Percentiles rank a stretch among this genome's conserved stretches.
These are phyloP conservation scores for Rosa hybrid DNA, from an alignment of 331 rosid genomes.

Conservation along the genomic window DNA sequence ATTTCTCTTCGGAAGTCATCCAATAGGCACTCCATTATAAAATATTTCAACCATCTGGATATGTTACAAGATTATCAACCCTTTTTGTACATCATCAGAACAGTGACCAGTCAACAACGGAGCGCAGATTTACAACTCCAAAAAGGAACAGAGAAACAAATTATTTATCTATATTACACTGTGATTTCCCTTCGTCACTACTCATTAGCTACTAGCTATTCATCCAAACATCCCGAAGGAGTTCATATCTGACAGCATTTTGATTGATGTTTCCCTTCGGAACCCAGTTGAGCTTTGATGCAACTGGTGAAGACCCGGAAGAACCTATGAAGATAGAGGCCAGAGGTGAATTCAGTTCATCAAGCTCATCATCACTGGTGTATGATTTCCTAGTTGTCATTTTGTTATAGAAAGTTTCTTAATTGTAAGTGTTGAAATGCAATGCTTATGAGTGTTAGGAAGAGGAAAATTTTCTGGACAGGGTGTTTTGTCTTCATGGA, in stretches of 20 bases:
- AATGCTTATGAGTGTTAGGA: not conserved
- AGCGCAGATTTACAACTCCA: slow-evolving; percentile 23
- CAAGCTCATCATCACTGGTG: slow-evolving; percentile 96
- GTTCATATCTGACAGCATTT: slow-evolving; percentile 71
- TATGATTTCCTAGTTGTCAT: slow-evolving; percentile 55
- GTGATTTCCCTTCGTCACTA: not conserved
- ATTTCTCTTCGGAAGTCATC: not conserved
- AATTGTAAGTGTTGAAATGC: not conserved
- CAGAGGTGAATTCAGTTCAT: slow-evolving; percentile 80
- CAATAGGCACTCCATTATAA: not conserved
- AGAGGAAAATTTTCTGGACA: not conserved
- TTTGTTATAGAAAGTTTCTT: not conserved
- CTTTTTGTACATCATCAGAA: slow-evolving; percentile 5
- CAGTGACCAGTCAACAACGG: not conserved
- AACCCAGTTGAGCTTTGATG: slow-evolving; percentile 44
- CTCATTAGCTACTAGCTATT: slow-evolving; percentile 47
- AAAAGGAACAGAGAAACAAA: not conserved
- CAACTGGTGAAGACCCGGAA: slow-evolving; percentile 37
- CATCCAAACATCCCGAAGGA: slow-evolving; percentile 85
- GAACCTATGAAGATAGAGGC: slow-evolving; percentile 51
- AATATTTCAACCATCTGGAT: not conserved
- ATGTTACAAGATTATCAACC: not conserved
- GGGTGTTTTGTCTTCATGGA: not conserved
- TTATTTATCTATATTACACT: slow-evolving; percentile 14
- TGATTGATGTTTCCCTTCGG: slow-evolving; percentile 42